phyloP scores from a whole-genome alignment of 768 basidiomycete genomes.

The Amanita exitialis region DNA sequence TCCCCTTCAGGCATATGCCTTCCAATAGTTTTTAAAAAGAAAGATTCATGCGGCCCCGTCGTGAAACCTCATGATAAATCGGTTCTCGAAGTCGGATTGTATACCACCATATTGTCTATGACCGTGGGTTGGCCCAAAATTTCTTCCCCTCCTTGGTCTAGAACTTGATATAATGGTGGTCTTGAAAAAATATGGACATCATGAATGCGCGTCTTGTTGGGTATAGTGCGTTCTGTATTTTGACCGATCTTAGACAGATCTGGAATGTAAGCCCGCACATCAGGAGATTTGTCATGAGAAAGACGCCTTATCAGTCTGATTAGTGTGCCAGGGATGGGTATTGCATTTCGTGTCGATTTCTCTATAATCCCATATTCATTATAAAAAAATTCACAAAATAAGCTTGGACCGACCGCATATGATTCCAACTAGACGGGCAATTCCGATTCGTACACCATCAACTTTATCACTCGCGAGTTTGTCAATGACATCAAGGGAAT shows the following conservation, averaged over 20 bases:
- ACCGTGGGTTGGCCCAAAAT: background rate
- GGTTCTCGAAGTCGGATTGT: background rate
- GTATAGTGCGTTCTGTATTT: background rate
- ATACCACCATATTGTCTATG: background rate
- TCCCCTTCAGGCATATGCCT: background rate
- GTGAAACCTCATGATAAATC: background rate
- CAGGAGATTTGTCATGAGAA: conserved; percentile 44
- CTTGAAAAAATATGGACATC: conserved; percentile 25
- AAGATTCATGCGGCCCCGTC: background rate
- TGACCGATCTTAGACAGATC: conserved; percentile 14
- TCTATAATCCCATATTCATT: conserved; percentile 16
- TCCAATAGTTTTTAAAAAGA: background rate
- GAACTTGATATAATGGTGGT: conserved; percentile 9
- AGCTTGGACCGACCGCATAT: conserved; percentile 38
- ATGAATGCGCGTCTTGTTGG: conserved; percentile 5
- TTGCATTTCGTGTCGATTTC: conserved; percentile 17
- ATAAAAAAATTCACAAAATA: background rate
- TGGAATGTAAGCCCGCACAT: conserved; percentile 52
- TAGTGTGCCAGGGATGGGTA: conserved; percentile 23
- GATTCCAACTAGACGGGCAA: conserved; percentile 61
- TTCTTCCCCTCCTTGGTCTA: background rate
- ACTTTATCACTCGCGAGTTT: conserved; percentile 56
- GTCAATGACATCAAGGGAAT: conserved; percentile 46
- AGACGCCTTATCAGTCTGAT: conserved; percentile 34
- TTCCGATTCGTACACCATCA: conserved; percentile 77